A percentile compares a stretch with the other conserved stretches of the same genome.
phyloP scores from a whole-genome alignment of 2,329 filamentous ascomycete species.

The Colletotrichum cordylinicola region DNA sequence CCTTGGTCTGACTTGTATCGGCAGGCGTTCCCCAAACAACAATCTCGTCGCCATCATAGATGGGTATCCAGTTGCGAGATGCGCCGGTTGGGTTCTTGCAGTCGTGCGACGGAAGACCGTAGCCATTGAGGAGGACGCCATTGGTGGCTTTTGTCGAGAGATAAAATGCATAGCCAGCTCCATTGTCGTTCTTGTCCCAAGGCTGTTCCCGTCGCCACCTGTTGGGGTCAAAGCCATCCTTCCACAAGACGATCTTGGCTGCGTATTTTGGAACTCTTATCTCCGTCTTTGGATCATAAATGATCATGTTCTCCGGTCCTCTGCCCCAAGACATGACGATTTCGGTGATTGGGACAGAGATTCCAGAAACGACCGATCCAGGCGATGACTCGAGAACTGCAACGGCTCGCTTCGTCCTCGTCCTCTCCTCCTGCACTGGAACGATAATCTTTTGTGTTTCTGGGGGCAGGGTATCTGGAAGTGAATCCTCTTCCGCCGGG shows the following conservation, averaged over 20 bases:
- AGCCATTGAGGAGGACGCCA: slow-evolving; percentile 79
- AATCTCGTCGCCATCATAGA: slow-evolving; percentile 80
- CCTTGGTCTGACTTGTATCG: slow-evolving; percentile 41
- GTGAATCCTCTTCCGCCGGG: slow-evolving; percentile 29
- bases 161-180: slow-evolving; percentile 70
- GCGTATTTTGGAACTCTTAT: slow-evolving; percentile 81
- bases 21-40: slow-evolving; percentile 68
- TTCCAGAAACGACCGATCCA: slow-evolving; percentile 68
- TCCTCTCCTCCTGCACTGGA: slow-evolving; percentile 34
- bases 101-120: slow-evolving; percentile 64
- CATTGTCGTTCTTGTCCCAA: slow-evolving; percentile 42
- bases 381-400: slow-evolving; percentile 71
- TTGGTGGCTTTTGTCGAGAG: slow-evolving; percentile 80
- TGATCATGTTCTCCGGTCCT: slow-evolving; percentile 68
- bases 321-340: slow-evolving; percentile 82
- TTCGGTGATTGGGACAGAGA: slow-evolving; percentile 70
- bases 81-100: slow-evolving; percentile 58
- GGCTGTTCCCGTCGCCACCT: slow-evolving; percentile 53
- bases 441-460: slow-evolving; percentile 39
- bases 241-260: slow-evolving; percentile 79
- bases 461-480: slow-evolving; percentile 41
- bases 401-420: slow-evolving; percentile 49
- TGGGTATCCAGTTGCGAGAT: slow-evolving; percentile 67
- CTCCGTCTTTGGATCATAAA: slow-evolving; percentile 69
- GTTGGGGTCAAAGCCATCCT: slow-evolving; percentile 67